phyloP scores from a whole-genome alignment of 805 yeast genomes.

The Scheffersomyces spartinae region DNA sequence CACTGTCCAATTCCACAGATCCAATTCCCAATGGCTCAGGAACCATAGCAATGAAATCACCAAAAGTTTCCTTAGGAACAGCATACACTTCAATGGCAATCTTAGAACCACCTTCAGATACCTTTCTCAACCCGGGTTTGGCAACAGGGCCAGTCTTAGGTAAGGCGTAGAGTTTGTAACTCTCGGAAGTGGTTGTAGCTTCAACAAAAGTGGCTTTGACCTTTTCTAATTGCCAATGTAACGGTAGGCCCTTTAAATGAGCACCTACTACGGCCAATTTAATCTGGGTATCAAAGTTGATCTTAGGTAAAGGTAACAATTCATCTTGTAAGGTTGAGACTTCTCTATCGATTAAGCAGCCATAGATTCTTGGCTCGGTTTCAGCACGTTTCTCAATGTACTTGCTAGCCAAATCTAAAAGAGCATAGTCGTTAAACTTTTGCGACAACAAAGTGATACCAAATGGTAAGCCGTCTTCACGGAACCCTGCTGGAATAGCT shows the following conservation, averaged over 20 bases:
- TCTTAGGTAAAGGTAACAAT: slow-evolving; percentile 32
- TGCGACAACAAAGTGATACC: slow-evolving; percentile 81
- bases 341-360: slow-evolving; percentile 29
- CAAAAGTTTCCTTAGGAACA: slow-evolving; percentile 68
- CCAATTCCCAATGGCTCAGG: slow-evolving; percentile 96
- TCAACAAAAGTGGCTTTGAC: slow-evolving; percentile 64
- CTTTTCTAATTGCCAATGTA: slow-evolving; percentile 88
- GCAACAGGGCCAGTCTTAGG: slow-evolving; percentile 73
- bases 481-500: slow-evolving; percentile 85
- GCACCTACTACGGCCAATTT: slow-evolving; percentile 94
- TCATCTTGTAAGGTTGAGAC: slow-evolving; percentile 36
- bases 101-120: slow-evolving; percentile 38
- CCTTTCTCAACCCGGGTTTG: slow-evolving; percentile 85
- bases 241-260: slow-evolving; percentile 76
- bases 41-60: slow-evolving; percentile 75
- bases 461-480: slow-evolving; percentile 77
- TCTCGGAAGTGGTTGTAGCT: slow-evolving; percentile 56
- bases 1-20: slow-evolving; percentile 69
- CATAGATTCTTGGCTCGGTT: slow-evolving; percentile 42
- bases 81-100: slow-evolving; percentile 78
- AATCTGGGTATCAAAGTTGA: slow-evolving; percentile 31
- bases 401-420: slow-evolving; percentile 70
- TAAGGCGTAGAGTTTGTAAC: slow-evolving; percentile 71
- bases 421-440: slow-evolving; percentile 81
- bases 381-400: slow-evolving; percentile 43